Conservation (phyloP, 306 rosid genomes). For the Delonix regia region DNA sequence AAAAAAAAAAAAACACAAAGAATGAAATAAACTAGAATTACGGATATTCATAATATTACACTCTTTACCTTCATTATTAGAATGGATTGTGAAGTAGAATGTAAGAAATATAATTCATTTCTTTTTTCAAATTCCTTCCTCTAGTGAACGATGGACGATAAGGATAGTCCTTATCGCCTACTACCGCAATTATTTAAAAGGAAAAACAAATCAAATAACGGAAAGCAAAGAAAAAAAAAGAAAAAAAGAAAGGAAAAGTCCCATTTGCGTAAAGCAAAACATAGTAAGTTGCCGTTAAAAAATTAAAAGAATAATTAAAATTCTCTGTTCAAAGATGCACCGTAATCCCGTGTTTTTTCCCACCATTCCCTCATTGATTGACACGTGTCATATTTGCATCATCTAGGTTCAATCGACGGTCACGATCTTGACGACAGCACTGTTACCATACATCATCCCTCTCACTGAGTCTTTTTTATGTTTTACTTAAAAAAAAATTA, state of each 20-base stretch:
- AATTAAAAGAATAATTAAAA: neutral
- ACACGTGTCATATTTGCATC: neutral
- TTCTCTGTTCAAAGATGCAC: slow-evolving; percentile 20
- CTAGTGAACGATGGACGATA: too few relatives aligned
- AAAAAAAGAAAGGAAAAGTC: neutral
- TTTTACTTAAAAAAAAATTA: neutral
- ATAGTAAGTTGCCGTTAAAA: slow-evolving; percentile 42
- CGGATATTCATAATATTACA: too few relatives aligned
- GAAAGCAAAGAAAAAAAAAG: neutral
- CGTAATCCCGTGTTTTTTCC: neutral
- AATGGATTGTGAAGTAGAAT: too few relatives aligned
- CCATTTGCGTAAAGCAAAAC: slow-evolving; percentile 32
- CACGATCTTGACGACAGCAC: neutral
- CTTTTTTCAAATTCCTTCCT: too few relatives aligned
- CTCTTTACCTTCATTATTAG: too few relatives aligned
- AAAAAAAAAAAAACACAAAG: too few relatives aligned
- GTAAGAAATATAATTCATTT: too few relatives aligned
- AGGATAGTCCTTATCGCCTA: too few relatives aligned
- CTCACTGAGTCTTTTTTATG: neutral
- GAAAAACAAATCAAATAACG: neutral
- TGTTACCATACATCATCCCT: slow-evolving; percentile 8
- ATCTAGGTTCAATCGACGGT: slow-evolving; percentile 1
- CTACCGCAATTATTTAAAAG: neutral
- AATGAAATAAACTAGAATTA: neutral
- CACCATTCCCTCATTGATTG: neutral